A percentile compares a stretch with the other conserved stretches of the same genome.
These are phyloP conservation scores for Clarireedia hainanense DNA, from an alignment of 2,329 filamentous ascomycete genomes.

Conservation along the genomic window DNA sequence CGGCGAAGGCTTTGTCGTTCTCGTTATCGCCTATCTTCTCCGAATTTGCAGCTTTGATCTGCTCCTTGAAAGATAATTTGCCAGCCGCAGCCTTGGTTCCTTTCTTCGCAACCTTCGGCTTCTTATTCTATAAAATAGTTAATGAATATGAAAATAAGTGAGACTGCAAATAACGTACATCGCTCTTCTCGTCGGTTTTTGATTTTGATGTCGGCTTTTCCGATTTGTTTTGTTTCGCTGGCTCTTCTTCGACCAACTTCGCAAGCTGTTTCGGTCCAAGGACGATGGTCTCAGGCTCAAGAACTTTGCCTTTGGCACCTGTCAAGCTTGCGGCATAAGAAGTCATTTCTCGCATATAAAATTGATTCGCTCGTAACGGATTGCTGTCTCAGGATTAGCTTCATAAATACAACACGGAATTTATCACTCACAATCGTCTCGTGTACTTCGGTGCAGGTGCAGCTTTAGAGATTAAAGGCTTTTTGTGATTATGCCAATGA, in stretches of 20 bases:
- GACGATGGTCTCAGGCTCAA: slow-evolving; percentile 58
- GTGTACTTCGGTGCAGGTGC: slow-evolving; percentile 35
- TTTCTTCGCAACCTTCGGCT: slow-evolving; percentile 17
- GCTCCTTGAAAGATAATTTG: slow-evolving; percentile 30
- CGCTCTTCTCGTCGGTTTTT: slow-evolving; percentile 20
- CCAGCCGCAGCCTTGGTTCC: slow-evolving; percentile 34
- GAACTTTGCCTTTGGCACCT: slow-evolving; percentile 51
- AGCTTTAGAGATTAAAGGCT: slow-evolving; percentile 37
- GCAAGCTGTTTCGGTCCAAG: slow-evolving; percentile 30
- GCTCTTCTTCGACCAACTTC: slow-evolving; percentile 21
- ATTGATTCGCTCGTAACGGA: slow-evolving; percentile 40
- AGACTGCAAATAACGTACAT: slow-evolving; percentile 2
- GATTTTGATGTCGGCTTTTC: slow-evolving; percentile 16
- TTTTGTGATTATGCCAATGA: slow-evolving; percentile 58
- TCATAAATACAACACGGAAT: not conserved
- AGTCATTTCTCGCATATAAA: slow-evolving; percentile 59
- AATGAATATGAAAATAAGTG: not conserved
- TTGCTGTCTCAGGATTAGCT: slow-evolving; percentile 11
- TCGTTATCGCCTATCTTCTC: slow-evolving; percentile 26
- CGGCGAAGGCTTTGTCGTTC: slow-evolving; percentile 26
- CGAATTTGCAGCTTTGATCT: slow-evolving; percentile 27
- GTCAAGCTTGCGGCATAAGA: slow-evolving; percentile 64
- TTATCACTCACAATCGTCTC: slow-evolving; percentile 26
- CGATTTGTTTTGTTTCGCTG: slow-evolving; percentile 13
- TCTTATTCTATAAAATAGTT: slow-evolving; percentile 8